Evolutionary conservation across 2,329 filamentous ascomycete genomes (phyloP).

Genomic region (Nakataea oryzae): DNA sequence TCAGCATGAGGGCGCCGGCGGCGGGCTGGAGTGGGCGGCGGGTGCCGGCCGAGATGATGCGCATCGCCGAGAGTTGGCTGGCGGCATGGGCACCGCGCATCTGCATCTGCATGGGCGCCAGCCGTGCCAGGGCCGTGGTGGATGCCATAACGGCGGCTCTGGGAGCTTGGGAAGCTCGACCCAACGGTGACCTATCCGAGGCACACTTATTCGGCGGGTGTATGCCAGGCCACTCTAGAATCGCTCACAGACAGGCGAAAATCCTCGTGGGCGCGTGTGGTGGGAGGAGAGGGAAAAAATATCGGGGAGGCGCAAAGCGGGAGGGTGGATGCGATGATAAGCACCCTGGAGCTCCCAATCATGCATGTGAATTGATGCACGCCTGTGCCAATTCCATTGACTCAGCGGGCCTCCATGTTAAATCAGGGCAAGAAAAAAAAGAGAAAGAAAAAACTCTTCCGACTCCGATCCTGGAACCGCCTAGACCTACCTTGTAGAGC

Average conservation of each 20-base stretch:
- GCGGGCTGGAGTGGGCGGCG: neutral
- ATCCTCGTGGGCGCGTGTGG: neutral
- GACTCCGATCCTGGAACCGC: too few relatives aligned
- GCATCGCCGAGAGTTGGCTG: neutral
- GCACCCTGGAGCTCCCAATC: neutral
- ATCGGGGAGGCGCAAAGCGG: neutral
- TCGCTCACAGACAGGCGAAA: neutral
- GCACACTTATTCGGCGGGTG: neutral
- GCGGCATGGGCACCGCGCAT: constrained; percentile 8
- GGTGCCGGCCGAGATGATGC: neutral
- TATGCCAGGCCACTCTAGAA: neutral
- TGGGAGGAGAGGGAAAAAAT: neutral
- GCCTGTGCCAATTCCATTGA: neutral
- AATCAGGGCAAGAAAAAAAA: neutral
- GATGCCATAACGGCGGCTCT: constrained; percentile 19
- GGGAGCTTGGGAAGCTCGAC: neutral
- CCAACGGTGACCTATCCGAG: neutral
- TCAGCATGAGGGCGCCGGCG: neutral
- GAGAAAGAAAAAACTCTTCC: too few relatives aligned
- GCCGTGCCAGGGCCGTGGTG: constrained; percentile 19
- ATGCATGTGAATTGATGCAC: neutral
- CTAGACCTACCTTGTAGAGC: too few relatives aligned
- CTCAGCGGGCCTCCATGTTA: neutral
- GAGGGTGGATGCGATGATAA: neutral
- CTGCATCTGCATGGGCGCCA: constrained; percentile 17